Evolutionary conservation across 1,284 basidiomycete genomes (phyloP).

Genomic region (Malassezia nana): DNA sequence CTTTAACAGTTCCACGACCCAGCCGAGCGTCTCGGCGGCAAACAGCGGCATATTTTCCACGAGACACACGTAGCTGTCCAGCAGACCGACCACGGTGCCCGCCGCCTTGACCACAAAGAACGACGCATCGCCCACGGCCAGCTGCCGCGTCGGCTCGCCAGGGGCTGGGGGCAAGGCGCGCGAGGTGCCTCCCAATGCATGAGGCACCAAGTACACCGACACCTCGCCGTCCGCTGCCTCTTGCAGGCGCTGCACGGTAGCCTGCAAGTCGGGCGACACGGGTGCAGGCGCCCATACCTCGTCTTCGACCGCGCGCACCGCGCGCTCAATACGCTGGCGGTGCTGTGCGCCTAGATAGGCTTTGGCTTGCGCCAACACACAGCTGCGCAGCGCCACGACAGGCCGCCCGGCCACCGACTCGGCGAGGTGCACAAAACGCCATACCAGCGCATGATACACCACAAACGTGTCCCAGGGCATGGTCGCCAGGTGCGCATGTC

Average conservation of each 20-base stretch:
- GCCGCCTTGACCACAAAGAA: constrained; percentile 66
- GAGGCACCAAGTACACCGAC: constrained; percentile 51
- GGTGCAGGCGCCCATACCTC: constrained; percentile 78
- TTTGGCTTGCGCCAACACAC: constrained; percentile 59
- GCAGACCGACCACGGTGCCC: constrained; percentile 62
- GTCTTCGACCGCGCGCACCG: constrained; percentile 81
- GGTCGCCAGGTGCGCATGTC: constrained; percentile 59
- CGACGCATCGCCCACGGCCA: constrained; percentile 64
- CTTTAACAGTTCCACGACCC: constrained; percentile 83
- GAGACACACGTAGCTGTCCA: constrained; percentile 76
- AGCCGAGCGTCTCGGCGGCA: constrained; percentile 84
- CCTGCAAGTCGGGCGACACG: constrained; percentile 60
- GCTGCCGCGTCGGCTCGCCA: constrained; percentile 53
- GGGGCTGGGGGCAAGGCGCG: not conserved
- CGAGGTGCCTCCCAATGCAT: not conserved
- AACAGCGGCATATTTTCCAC: constrained; percentile 78
- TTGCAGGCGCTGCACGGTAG: constrained; percentile 63
- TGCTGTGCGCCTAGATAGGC: constrained; percentile 77
- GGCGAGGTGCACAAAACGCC: constrained; percentile 76
- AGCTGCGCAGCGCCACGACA: constrained; percentile 69
- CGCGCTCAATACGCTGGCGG: constrained; percentile 65
- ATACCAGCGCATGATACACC: constrained; percentile 69
- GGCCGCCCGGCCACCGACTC: constrained; percentile 76
- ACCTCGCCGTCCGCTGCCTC: constrained; percentile 74
- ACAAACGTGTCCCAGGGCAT: constrained; percentile 68